phyloP scores from a whole-genome alignment of 345 rosid genomes.

The Euclidium syriacum region DNA sequence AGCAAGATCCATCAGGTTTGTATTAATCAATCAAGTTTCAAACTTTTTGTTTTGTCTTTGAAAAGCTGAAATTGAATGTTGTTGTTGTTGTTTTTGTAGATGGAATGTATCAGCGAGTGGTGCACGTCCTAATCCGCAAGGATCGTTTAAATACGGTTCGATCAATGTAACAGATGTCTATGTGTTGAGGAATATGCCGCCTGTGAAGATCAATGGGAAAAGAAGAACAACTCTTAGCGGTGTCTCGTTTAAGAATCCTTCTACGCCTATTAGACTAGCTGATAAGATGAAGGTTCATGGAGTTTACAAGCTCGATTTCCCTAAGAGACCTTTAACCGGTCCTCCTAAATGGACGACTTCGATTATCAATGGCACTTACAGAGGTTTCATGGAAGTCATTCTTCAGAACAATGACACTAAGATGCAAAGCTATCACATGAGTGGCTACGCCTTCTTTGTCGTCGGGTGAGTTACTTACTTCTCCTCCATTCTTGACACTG shows the following conservation, averaged over 20 bases:
- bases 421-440: slow-evolving; percentile 88
- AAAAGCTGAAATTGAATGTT: neutral
- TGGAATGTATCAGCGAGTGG: slow-evolving; percentile 99
- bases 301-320: slow-evolving; percentile 90
- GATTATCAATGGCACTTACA: slow-evolving; percentile 83
- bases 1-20: slow-evolving; percentile 95
- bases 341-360: slow-evolving; percentile 67
- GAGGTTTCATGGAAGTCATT: slow-evolving; percentile 92
- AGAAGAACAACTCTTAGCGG: slow-evolving; percentile 68
- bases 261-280: slow-evolving; percentile 91
- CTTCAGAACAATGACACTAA: slow-evolving; percentile 95
- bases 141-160: slow-evolving; percentile 90
- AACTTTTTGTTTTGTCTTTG: neutral
- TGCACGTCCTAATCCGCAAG: slow-evolving; percentile 98
- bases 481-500: neutral
- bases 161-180: slow-evolving; percentile 90
- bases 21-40: neutral
- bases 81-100: slow-evolving; percentile 41
- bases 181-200: slow-evolving; percentile 73
- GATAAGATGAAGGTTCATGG: slow-evolving; percentile 79
- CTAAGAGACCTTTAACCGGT: slow-evolving; percentile 69
- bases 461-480: slow-evolving; percentile 59
- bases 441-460: slow-evolving; percentile 91
- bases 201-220: slow-evolving; percentile 63
- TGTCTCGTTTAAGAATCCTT: slow-evolving; percentile 75